phyloP scores from a whole-genome alignment of 805 yeast genomes.

The Wickerhamiella spandovensis region DNA sequence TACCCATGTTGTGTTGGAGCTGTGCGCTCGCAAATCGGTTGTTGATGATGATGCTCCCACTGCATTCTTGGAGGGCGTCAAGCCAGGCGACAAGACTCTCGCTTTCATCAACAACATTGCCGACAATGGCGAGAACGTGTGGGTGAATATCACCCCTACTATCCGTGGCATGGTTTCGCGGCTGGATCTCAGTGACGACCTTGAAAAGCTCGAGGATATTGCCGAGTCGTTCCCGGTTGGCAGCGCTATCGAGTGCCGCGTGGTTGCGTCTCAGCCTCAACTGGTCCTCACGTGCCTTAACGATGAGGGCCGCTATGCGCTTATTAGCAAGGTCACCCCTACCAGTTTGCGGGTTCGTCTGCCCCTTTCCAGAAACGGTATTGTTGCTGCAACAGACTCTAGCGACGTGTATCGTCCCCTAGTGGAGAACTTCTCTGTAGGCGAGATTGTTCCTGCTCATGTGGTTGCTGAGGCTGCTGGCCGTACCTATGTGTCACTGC shows the following conservation, averaged over 20 bases:
- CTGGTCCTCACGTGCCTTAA: conserved; percentile 20
- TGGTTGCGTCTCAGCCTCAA: conserved; percentile 35
- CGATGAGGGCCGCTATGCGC: conserved; percentile 48
- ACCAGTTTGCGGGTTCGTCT: conserved; percentile 54
- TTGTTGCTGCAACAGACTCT: conserved; percentile 66
- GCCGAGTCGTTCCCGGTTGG: conserved; percentile 59
- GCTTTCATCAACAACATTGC: conserved; percentile 57
- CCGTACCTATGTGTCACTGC: conserved; percentile 4
- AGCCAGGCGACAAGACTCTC: conserved; percentile 36
- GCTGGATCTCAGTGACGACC: conserved; percentile 42
- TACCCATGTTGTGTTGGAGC: conserved; percentile 47
- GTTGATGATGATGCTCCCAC: conserved; percentile 20
- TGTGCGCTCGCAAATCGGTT: conserved; percentile 40
- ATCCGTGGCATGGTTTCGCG: conserved; percentile 53
- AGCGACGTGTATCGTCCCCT: conserved; percentile 46
- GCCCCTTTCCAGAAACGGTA: conserved; percentile 47
- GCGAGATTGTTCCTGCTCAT: conserved; percentile 42
- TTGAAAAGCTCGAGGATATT: conserved; percentile 33
- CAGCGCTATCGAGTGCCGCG: conserved; percentile 46
- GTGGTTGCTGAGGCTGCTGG: conserved; percentile 5
- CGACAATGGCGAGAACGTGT: conserved; percentile 36
- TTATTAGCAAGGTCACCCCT: conserved; percentile 44
- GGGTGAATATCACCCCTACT: conserved; percentile 58
- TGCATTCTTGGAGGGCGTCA: conserved; percentile 30
- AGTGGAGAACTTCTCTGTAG: conserved; percentile 23